Conservation (phyloP, 2,329 filamentous ascomycete genomes). For the Cladophialophora immunda region DNA sequence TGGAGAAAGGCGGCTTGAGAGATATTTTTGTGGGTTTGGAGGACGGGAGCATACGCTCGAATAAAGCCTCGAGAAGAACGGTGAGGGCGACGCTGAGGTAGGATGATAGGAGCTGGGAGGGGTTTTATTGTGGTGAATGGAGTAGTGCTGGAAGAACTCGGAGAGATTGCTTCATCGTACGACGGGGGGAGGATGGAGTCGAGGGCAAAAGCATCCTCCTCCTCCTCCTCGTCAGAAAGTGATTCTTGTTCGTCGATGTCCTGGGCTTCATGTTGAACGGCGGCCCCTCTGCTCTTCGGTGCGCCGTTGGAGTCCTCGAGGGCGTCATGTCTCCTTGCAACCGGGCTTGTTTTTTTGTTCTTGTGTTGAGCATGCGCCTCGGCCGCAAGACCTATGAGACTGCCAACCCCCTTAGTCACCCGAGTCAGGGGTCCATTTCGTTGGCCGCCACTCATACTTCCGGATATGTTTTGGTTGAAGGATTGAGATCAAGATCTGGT, state of each 20-base stretch:
- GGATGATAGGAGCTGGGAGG: constrained; percentile 3
- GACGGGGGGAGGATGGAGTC: not conserved
- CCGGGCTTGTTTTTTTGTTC: not conserved
- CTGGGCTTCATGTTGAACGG: not conserved
- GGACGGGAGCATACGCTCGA: not conserved
- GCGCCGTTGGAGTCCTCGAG: not conserved
- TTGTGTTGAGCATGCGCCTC: constrained; percentile 13
- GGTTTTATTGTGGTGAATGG: not conserved
- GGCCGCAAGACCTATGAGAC: constrained; percentile 9
- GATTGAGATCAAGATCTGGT: not conserved
- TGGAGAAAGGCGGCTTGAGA: not conserved
- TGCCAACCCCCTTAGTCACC: not conserved
- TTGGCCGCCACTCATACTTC: not conserved
- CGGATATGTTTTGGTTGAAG: not conserved
- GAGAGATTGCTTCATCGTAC: constrained; percentile 1
- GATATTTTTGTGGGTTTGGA: constrained; percentile 8
- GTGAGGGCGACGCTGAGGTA: not conserved
- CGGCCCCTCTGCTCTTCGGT: not conserved
- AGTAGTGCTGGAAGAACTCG: not conserved
- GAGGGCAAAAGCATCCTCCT: not conserved
- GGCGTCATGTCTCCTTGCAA: not conserved
- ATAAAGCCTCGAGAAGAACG: not conserved
- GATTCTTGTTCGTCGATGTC: not conserved
- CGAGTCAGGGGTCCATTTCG: not conserved
- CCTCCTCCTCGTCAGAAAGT: not conserved